Conservation (phyloP, 2,329 filamentous ascomycete genomes). For the Elsinoe ampelina region DNA sequence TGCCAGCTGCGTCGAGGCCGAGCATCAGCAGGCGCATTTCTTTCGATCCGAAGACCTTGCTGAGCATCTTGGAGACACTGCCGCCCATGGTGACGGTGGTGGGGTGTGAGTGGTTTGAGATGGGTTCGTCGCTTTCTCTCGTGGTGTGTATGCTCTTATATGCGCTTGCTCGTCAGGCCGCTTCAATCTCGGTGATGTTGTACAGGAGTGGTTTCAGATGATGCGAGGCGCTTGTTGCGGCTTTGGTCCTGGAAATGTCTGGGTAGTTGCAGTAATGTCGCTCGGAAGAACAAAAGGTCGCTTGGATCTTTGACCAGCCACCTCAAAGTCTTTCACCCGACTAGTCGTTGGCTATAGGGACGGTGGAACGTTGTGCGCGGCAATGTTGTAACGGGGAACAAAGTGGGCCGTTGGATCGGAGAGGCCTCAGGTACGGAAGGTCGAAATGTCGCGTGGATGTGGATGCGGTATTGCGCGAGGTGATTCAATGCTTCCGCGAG, state of each 20-base stretch:
- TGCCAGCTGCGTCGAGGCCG: conserved; percentile 92
- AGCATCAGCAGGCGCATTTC: conserved; percentile 98
- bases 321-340: conserved; percentile 3
- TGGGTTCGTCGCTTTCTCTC: background rate
- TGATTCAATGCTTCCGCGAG: background rate
- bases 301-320: conserved; percentile 4
- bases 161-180: background rate
- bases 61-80: conserved; percentile 88
- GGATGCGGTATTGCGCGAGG: background rate
- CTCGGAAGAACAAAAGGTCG: background rate
- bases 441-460: background rate
- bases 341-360: conserved; percentile 14
- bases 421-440: conserved; percentile 7
- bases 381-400: conserved; percentile 8
- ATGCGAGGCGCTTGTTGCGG: conserved; percentile 6
- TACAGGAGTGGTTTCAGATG: conserved; percentile 4
- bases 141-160: background rate
- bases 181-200: background rate
- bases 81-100: conserved; percentile 63
- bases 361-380: conserved; percentile 12
- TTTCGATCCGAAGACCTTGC: conserved; percentile 98
- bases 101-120: background rate
- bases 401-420: conserved; percentile 10
- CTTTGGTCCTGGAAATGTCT: background rate
- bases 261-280: background rate